These are phyloP conservation scores for Quercus gilva DNA, from an alignment of 306 rosid genomes.

Conservation along the genomic window DNA sequence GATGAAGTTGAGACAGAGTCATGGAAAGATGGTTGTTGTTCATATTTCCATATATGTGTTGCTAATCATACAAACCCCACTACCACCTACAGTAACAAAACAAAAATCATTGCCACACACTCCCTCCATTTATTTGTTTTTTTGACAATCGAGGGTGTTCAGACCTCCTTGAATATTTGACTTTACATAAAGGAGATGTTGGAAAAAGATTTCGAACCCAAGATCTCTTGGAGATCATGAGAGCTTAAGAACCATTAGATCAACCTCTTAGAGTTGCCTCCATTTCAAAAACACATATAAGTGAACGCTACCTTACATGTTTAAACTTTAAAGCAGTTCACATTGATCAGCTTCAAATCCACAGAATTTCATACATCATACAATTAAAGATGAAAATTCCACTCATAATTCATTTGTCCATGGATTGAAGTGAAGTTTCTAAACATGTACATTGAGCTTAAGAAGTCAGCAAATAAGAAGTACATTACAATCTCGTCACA, in stretches of 20 bases:
- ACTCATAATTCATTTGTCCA: neutral
- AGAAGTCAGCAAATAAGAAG: too few species aligned
- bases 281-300: neutral
- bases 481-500: neutral
- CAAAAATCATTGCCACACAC: neutral
- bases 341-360: neutral
- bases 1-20: conserved; percentile 62
- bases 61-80: conserved; percentile 87
- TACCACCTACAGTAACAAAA: conserved; percentile 32
- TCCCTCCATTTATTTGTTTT: too few species aligned
- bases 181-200: too few species aligned
- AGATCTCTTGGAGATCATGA: too few species aligned
- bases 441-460: neutral
- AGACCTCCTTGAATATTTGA: too few species aligned
- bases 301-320: neutral
- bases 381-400: neutral
- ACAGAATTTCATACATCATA: neutral
- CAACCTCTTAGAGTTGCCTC: too few species aligned
- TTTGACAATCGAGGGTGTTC: too few species aligned
- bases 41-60: conserved; percentile 57
- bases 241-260: too few species aligned
- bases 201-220: too few species aligned
- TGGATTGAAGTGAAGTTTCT: too few species aligned
- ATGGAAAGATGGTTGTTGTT: conserved; percentile 67
- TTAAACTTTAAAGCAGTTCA: too few species aligned